Percentiles rank a stretch among this genome's conserved stretches.
These are phyloP conservation scores for Emiliania huxleyi DNA, from an alignment of 78 protist species.

Conservation along the genomic window DNA sequence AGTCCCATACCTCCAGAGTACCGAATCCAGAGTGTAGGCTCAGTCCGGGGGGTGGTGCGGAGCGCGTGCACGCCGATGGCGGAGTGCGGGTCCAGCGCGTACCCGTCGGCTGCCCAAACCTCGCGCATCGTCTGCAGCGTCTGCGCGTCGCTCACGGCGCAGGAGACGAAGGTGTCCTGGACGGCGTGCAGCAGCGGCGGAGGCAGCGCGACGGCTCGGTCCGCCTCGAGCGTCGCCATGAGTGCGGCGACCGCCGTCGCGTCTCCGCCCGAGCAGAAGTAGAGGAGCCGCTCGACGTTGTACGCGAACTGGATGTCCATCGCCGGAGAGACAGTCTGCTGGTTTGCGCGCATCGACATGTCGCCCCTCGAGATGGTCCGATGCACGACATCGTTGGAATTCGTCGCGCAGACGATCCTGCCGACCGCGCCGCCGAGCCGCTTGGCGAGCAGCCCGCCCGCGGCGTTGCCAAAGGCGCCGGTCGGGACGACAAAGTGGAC, in stretches of 20 bases:
- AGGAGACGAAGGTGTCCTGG: not conserved
- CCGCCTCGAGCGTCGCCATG: not conserved
- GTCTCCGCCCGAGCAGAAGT: not conserved
- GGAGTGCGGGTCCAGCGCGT: not conserved
- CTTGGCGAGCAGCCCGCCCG: not conserved
- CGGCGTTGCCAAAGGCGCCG: not conserved
- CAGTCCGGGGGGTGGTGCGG: too few relatives aligned
- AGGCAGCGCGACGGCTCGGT: not conserved
- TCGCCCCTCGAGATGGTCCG: not conserved
- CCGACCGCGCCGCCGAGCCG: not conserved
- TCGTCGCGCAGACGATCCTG: not conserved
- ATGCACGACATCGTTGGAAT: not conserved
- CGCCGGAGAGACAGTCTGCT: not conserved
- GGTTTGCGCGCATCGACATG: too few relatives aligned
- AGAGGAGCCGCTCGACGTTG: not conserved
- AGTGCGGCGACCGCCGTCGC: not conserved
- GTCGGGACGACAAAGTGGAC: conserved; percentile 4
- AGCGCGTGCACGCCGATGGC: not conserved
- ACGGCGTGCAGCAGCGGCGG: not conserved
- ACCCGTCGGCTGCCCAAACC: not conserved
- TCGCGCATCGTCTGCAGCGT: not conserved
- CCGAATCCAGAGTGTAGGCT: too few relatives aligned
- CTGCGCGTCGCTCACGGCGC: not conserved
- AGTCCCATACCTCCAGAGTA: too few relatives aligned
- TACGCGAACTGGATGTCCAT: not conserved